These are phyloP conservation scores for Gorgonomyces haynaldii DNA, from an alignment of 192 early-diverging fungal genomes.

Conservation along the genomic window DNA sequence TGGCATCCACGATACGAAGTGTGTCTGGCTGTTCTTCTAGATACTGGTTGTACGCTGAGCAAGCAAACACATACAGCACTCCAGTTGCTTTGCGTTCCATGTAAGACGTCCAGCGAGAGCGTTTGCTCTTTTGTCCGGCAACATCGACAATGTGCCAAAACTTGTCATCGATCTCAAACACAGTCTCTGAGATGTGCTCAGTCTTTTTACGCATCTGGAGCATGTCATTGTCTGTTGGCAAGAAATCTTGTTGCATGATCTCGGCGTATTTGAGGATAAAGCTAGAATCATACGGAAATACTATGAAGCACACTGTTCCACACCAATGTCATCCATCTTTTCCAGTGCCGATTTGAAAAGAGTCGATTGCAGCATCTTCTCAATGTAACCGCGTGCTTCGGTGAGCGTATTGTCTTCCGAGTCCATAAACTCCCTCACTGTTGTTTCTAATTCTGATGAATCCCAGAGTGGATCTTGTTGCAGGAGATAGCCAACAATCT, in stretches of 20 bases:
- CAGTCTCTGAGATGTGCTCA: conserved; percentile 55
- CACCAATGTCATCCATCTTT: too few relatives aligned
- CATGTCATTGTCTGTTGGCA: conserved; percentile 58
- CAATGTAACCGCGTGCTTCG: too few relatives aligned
- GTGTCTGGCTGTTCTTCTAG: background rate
- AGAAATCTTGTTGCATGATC: conserved; percentile 13
- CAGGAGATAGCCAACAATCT: too few relatives aligned
- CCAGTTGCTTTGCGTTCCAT: conserved; percentile 52
- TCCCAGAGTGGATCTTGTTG: too few relatives aligned
- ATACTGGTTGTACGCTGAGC: background rate
- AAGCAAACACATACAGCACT: background rate
- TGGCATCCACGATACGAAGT: background rate
- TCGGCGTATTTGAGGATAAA: conserved; percentile 23
- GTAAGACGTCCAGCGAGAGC: conserved; percentile 56
- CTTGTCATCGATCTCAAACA: conserved; percentile 42
- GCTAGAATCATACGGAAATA: too few relatives aligned
- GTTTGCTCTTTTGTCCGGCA: conserved; percentile 54
- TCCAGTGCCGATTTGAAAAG: too few relatives aligned
- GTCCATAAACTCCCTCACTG: too few relatives aligned
- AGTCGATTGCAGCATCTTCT: too few relatives aligned
- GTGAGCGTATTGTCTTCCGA: too few relatives aligned
- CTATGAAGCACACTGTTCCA: too few relatives aligned
- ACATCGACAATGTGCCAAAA: conserved; percentile 57
- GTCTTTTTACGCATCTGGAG: conserved; percentile 58
- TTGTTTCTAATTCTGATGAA: too few relatives aligned